These are phyloP conservation scores for Colletotrichum kahawae DNA, from an alignment of 2,329 filamentous ascomycete genomes.

Conservation along the genomic window DNA sequence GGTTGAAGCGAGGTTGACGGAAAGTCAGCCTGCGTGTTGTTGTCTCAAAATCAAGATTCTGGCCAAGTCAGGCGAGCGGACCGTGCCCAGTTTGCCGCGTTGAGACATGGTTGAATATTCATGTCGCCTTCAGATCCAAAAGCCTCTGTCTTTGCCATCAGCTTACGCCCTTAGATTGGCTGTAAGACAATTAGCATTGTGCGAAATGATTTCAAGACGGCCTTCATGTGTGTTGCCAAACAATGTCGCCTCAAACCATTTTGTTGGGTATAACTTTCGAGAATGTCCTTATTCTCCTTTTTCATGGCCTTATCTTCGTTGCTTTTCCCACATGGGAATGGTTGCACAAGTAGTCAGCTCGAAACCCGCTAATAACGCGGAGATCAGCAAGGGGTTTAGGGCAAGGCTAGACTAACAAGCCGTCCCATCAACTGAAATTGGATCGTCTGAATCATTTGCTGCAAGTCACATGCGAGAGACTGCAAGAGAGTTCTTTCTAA, in stretches of 20 bases:
- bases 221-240: background rate
- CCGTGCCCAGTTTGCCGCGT: background rate
- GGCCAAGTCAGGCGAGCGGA: background rate
- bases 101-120: background rate
- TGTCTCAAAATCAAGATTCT: background rate
- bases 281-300: background rate
- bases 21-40: background rate
- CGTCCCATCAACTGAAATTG: background rate
- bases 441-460: background rate
- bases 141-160: background rate
- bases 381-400: background rate
- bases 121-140: background rate
- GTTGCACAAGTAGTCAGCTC: background rate
- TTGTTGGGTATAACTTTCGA: background rate
- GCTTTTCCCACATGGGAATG: background rate
- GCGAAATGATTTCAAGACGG: background rate
- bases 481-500: no score
- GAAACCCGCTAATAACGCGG: background rate
- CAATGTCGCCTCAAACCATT: background rate
- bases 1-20: background rate
- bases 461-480: no score
- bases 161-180: background rate
- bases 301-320: background rate
- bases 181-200: background rate
- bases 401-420: background rate